A percentile compares a stretch with the other conserved stretches of the same genome.
Evolutionary conservation across 2,329 filamentous ascomycete species (phyloP).

Genomic region (Xylaria sp.): DNA sequence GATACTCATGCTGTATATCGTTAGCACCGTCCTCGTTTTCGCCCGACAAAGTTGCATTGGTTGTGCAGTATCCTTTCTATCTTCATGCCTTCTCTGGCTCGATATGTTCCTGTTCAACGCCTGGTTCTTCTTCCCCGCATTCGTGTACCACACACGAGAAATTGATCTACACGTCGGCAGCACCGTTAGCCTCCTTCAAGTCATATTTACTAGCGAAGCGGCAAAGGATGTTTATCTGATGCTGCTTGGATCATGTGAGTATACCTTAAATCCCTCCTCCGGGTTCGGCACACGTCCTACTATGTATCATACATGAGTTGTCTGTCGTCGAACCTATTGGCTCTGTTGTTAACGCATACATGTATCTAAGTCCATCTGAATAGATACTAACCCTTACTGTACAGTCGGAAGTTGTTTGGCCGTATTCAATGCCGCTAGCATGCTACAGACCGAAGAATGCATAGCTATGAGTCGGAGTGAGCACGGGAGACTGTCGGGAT

Average conservation of each 20-base stretch:
- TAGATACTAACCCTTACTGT: background rate
- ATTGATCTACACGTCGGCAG: slow-evolving; percentile 20
- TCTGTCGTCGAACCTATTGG: too few species aligned
- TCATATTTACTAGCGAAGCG: slow-evolving; percentile 33
- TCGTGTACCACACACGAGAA: slow-evolving; percentile 32
- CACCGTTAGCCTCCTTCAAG: background rate
- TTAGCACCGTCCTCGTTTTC: slow-evolving; percentile 37
- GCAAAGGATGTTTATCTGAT: slow-evolving; percentile 36
- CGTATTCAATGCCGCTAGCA: slow-evolving; percentile 40
- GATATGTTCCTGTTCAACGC: slow-evolving; percentile 40
- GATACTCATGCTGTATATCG: slow-evolving; percentile 38
- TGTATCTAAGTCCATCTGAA: background rate
- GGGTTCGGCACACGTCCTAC: background rate
- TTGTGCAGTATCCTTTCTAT: slow-evolving; percentile 38
- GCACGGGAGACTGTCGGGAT: slow-evolving; percentile 14
- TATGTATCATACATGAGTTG: background rate
- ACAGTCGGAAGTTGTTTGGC: slow-evolving; percentile 41
- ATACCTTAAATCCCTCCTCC: background rate
- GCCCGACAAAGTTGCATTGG: slow-evolving; percentile 32
- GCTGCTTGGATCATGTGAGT: slow-evolving; percentile 39
- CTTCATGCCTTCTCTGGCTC: slow-evolving; percentile 41
- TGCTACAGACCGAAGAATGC: slow-evolving; percentile 38
- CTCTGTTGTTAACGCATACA: too few species aligned
- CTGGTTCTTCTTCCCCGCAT: slow-evolving; percentile 42
- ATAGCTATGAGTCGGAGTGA: slow-evolving; percentile 18